phyloP scores from a whole-genome alignment of 176 grass and related monocot genomes.

The Oryza punctata region DNA sequence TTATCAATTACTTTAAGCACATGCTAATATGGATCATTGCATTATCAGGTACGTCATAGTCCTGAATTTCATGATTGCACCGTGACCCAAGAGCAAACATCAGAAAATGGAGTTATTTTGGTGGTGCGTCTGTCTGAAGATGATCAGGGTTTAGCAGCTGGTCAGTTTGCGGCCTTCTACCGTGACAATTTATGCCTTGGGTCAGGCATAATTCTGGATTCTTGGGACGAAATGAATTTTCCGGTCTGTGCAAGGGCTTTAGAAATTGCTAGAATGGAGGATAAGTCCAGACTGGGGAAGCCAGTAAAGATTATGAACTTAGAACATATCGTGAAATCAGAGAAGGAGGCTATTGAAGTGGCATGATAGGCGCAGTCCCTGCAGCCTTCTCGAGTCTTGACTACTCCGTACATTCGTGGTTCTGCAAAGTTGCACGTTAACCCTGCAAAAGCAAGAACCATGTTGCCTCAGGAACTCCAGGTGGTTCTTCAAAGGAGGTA shows the following conservation, averaged over 20 bases:
- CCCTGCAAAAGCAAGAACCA: background rate
- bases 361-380: background rate
- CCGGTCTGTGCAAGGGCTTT: slow-evolving; percentile 77
- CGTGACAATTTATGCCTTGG: slow-evolving; percentile 56
- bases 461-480: background rate
- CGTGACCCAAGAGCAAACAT: slow-evolving; percentile 37
- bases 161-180: slow-evolving; percentile 93
- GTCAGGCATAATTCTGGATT: slow-evolving; percentile 82
- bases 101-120: slow-evolving; percentile 50
- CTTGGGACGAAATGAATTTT: slow-evolving; percentile 69
- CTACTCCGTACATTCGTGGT: background rate
- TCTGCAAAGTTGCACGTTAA: background rate
- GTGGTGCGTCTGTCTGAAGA: slow-evolving; percentile 73
- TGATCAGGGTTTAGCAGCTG: slow-evolving; percentile 88
- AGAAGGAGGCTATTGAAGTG: slow-evolving; percentile 29
- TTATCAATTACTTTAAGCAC: background rate
- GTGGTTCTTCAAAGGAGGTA: slow-evolving; percentile 1
- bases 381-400: background rate
- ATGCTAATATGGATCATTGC: slow-evolving; percentile 19
- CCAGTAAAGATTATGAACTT: slow-evolving; percentile 84
- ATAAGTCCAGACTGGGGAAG: slow-evolving; percentile 84
- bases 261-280: slow-evolving; percentile 65
- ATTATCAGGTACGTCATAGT: slow-evolving; percentile 69
- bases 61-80: slow-evolving; percentile 81
- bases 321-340: slow-evolving; percentile 41